These are phyloP conservation scores for Harringtonia aguacate DNA, from an alignment of 2,329 filamentous ascomycete species.

Conservation along the genomic window DNA sequence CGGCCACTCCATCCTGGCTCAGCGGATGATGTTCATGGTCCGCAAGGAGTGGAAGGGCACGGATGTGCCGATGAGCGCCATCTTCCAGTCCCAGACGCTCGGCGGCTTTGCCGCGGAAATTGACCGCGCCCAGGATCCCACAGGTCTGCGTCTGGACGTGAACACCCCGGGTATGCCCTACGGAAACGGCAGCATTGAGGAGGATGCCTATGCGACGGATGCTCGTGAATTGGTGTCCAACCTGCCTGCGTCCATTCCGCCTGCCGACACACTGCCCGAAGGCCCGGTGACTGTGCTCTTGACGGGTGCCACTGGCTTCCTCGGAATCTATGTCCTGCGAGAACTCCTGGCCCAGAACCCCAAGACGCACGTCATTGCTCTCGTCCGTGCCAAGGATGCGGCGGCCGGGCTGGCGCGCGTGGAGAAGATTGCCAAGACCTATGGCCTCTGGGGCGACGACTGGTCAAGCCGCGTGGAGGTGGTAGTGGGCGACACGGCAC, in stretches of 20 bases:
- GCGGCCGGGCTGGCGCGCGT: slow-evolving; percentile 54
- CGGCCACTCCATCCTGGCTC: slow-evolving; percentile 71
- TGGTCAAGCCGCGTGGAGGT: slow-evolving; percentile 42
- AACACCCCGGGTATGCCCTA: neutral
- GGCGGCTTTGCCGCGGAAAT: too few species aligned
- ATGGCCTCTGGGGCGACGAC: slow-evolving; percentile 60
- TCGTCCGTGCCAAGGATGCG: slow-evolving; percentile 60
- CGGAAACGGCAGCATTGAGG: slow-evolving; percentile 6
- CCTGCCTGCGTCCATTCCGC: slow-evolving; percentile 29
- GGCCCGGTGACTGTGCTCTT: slow-evolving; percentile 53
- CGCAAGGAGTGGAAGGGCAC: slow-evolving; percentile 23
- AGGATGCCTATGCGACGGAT: slow-evolving; percentile 9
- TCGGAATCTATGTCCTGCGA: slow-evolving; percentile 69
- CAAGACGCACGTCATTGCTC: slow-evolving; percentile 55
- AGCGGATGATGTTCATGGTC: slow-evolving; percentile 67
- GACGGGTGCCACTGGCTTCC: slow-evolving; percentile 83
- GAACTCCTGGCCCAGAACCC: slow-evolving; percentile 61
- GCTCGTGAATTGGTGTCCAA: slow-evolving; percentile 31
- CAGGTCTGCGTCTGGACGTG: slow-evolving; percentile 10
- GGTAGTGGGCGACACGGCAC: slow-evolving; percentile 63
- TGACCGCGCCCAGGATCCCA: slow-evolving; percentile 12
- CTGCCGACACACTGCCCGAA: slow-evolving; percentile 9
- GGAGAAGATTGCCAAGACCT: slow-evolving; percentile 56
- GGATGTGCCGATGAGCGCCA: slow-evolving; percentile 56
- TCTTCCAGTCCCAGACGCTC: slow-evolving; percentile 54